phyloP scores from a whole-genome alignment of 495 filamentous ascomycete genomes.

The Oidiodendron maius region DNA sequence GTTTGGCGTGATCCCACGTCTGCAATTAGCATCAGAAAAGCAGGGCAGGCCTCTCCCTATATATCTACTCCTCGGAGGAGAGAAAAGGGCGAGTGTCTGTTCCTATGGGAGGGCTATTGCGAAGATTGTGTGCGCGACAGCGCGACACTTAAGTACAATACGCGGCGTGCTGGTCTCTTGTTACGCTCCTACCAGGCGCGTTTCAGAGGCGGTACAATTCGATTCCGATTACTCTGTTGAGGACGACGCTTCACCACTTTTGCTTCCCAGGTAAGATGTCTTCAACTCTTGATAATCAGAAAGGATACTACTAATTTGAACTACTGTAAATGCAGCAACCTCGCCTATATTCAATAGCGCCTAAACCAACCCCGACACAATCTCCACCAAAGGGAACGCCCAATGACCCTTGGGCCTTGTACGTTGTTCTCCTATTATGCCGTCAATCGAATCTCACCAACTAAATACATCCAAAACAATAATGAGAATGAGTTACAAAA shows the following conservation, averaged over 20 bases:
- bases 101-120: slow-evolving; percentile 87
- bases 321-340: no score
- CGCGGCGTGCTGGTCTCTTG: slow-evolving; percentile 70
- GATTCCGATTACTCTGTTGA: slow-evolving; percentile 97
- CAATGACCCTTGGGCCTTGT: no score
- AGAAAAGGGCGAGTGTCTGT: slow-evolving; percentile 28
- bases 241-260: slow-evolving; percentile 68
- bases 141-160: slow-evolving; percentile 98
- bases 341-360: no score
- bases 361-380: no score
- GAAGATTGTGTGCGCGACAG: slow-evolving; percentile 72
- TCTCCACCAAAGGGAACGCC: no score
- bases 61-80: slow-evolving; percentile 28
- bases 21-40: slow-evolving; percentile 99
- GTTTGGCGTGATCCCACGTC: slow-evolving; percentile 86
- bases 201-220: slow-evolving; percentile 68
- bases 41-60: slow-evolving; percentile 47
- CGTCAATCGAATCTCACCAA: no score
- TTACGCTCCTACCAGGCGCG: slow-evolving; percentile 27
- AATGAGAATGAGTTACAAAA: no score
- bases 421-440: no score
- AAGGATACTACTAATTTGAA: slow-evolving; percentile 26
- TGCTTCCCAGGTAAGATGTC: slow-evolving; percentile 51
- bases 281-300: background rate
- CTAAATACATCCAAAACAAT: no score